A percentile compares a stretch with the other conserved stretches of the same genome.
Evolutionary conservation across 495 filamentous ascomycete genomes (phyloP).

Genomic region (Pseudotulostoma volvatum): DNA sequence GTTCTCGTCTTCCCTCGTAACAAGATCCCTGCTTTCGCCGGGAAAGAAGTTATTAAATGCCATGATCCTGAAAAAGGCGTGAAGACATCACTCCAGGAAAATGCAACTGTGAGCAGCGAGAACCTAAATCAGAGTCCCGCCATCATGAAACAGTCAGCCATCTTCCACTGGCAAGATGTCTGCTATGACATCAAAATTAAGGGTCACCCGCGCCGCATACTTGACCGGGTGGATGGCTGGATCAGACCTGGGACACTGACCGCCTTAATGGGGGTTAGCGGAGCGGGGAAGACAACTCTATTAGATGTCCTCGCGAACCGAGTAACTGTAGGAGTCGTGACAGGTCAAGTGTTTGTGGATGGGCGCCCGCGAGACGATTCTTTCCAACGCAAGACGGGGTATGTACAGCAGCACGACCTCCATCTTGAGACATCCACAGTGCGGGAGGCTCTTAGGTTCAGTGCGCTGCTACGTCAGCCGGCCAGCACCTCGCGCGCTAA

Average conservation of each 20-base stretch:
- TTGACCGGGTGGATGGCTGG: conserved; percentile 49
- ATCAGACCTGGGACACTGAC: conserved; percentile 52
- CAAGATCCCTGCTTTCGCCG: conserved; percentile 13
- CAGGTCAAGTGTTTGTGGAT: conserved; percentile 38
- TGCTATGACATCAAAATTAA: conserved; percentile 55
- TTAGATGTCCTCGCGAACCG: conserved; percentile 44
- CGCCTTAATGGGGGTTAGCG: conserved; percentile 46
- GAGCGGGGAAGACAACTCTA: conserved; percentile 54
- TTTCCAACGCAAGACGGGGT: conserved; percentile 88
- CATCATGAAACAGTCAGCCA: conserved; percentile 44
- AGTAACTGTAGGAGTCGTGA: conserved; percentile 35
- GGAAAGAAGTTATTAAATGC: conserved; percentile 13
- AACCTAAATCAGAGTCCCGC: conserved; percentile 15
- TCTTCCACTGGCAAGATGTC: conserved; percentile 72
- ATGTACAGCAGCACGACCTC: conserved; percentile 91
- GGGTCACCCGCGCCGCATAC: conserved; percentile 38
- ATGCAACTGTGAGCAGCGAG: conserved; percentile 13
- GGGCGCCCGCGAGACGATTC: conserved; percentile 46
- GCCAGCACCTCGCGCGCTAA: conserved; percentile 50
- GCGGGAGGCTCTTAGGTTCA: conserved; percentile 68
- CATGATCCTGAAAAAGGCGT: conserved; percentile 19
- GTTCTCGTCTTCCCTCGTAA: conserved; percentile 36
- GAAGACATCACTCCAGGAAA: conserved; percentile 19
- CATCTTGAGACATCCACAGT: conserved; percentile 77
- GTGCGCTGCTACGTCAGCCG: conserved; percentile 72